Evolutionary conservation across 1,284 basidiomycete genomes (phyloP).

Genomic region (Rhodotorula sp.): DNA sequence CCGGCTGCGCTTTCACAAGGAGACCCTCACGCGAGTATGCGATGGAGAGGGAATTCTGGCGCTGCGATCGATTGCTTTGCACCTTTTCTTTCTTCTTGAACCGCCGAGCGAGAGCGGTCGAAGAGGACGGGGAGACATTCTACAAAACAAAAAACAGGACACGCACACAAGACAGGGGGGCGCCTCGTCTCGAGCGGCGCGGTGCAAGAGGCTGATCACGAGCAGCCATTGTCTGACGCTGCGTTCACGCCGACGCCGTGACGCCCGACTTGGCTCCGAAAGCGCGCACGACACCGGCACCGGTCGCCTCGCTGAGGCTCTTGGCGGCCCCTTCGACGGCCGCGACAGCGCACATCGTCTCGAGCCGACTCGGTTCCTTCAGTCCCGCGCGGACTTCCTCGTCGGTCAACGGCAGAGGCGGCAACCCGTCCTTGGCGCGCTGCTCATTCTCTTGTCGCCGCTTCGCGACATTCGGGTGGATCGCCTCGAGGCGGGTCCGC

Average conservation of each 20-base stretch:
- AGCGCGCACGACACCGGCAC: slow-evolving; percentile 32
- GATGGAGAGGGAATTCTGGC: no score
- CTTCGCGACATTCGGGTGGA: slow-evolving; percentile 63
- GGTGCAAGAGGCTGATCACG: neutral
- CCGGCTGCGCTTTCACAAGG: no score
- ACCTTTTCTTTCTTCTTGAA: no score
- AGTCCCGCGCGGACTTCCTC: slow-evolving; percentile 73
- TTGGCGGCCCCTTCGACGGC: slow-evolving; percentile 50
- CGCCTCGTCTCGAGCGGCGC: no score
- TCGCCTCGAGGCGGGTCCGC: slow-evolving; percentile 70
- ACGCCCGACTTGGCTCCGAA: slow-evolving; percentile 34
- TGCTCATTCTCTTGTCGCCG: slow-evolving; percentile 85
- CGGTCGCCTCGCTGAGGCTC: slow-evolving; percentile 49
- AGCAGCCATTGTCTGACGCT: neutral
- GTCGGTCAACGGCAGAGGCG: slow-evolving; percentile 68
- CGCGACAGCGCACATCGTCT: slow-evolving; percentile 64
- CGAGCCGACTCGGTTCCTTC: slow-evolving; percentile 82
- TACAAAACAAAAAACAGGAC: neutral
- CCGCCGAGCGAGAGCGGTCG: no score
- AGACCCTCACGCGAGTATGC: no score
- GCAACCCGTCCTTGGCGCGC: slow-evolving; percentile 77
- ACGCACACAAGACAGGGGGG: neutral
- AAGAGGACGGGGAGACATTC: neutral
- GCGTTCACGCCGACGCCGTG: neutral
- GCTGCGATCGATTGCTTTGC: no score